Base-by-base conservation (phyloP, 2,329 filamentous ascomycete genomes). In the Beauveria caledonica region DNA sequence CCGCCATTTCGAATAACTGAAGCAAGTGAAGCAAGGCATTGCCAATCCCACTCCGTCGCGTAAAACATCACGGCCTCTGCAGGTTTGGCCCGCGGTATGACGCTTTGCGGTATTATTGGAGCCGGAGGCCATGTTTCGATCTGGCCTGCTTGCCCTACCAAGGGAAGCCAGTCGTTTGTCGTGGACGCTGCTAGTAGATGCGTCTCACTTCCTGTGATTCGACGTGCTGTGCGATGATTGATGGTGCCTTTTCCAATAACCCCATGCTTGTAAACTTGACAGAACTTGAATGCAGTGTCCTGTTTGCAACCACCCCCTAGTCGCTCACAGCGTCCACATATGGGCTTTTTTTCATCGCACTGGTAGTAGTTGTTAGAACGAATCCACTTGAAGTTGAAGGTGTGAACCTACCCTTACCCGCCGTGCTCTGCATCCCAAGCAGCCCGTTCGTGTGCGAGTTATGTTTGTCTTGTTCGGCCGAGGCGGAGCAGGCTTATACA, bases 401-500 rank as follows among this genome's bases (percentile, higher is more conserved):
- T n/a, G 7, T 42, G 3, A 3, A 23, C 40, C 23, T 45, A 68
- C 66, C 64, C 66, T 66, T 36, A 62, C 64, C 6, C 62, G 65
- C 10, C 65, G 59, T 15, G 60, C 54, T 9, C 63, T 48, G 15
- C 66, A 68, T 10, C 11, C 52, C 15, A 52, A 62, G 33, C 66
- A 68, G 3, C 66, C 66, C 3, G 63, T 65, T 2, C 64, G 63
- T 9, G 64, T 59, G 13, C 66, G 66, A 10, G 60, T 60, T 40
- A 68, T 68, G 15, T 51, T 63, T 3, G 66, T 68, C 54, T 68
- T 68, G 21, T 66, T 66, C 2, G 19, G 59, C 5, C 66, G 64
- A 11, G 56, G 56, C 3, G 64, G 64, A 7, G 63, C 65, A 13
- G 66, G 66, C 15, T 66, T 66, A 33, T 68, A 68, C 66, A 68